Percentiles rank a stretch among this genome's conserved stretches.
These are phyloP conservation scores for Pelargonium nanum DNA, from an alignment of 345 rosid species.

Conservation along the genomic window DNA sequence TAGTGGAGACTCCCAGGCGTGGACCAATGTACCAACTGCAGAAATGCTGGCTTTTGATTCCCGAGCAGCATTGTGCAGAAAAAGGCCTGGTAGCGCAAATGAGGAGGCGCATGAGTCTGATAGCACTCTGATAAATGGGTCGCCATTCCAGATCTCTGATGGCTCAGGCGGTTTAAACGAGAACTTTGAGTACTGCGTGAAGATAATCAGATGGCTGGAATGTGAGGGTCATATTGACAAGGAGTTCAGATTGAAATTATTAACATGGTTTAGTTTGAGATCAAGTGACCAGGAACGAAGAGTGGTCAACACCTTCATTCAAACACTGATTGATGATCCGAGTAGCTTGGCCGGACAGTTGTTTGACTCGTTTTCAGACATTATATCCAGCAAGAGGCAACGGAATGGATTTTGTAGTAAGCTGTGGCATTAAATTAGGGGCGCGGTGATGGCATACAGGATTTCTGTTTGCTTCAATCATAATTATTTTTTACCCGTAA, in stretches of 20 bases:
- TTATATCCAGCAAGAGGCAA: conserved; percentile 60
- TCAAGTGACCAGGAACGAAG: conserved; percentile 78
- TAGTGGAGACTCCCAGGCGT: conserved; percentile 44
- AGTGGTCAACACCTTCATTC: conserved; percentile 80
- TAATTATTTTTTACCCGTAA: too few relatives aligned
- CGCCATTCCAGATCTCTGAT: conserved; percentile 37
- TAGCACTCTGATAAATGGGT: conserved; percentile 63
- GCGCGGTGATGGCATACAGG: too few relatives aligned
- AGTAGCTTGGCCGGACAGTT: conserved; percentile 89
- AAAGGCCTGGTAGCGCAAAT: conserved; percentile 35
- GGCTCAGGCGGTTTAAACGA: conserved; percentile 57
- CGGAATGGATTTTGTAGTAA: conserved; percentile 54
- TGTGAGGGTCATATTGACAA: conserved; percentile 62
- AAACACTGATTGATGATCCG: conserved; percentile 72
- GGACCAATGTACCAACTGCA: conserved; percentile 30
- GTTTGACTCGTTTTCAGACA: conserved; percentile 68
- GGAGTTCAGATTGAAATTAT: conserved; percentile 73
- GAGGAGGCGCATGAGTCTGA: conserved; percentile 76
- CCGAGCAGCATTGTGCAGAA: conserved; percentile 48
- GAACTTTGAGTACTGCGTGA: conserved; percentile 75
- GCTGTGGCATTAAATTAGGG: conserved; percentile 41
- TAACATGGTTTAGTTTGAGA: conserved; percentile 92
- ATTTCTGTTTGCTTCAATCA: neutral
- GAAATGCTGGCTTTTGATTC: conserved; percentile 61
- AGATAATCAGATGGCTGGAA: conserved; percentile 74